Evolutionary conservation across 257 asterid species (phyloP).

Genomic region (Solanum dulcamara): DNA sequence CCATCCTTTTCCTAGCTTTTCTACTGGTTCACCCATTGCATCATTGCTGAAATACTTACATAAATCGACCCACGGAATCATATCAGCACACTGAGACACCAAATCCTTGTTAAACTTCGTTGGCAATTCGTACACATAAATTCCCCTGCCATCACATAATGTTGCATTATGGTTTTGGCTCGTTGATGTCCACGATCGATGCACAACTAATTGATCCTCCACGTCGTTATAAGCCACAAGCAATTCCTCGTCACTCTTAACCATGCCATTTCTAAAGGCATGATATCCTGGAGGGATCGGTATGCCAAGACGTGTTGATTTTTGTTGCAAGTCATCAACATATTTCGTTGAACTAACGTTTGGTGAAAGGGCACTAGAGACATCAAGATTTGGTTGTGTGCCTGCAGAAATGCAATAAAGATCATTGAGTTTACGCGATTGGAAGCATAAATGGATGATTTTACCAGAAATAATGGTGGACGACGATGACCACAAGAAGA

Average conservation of each 20-base stretch:
- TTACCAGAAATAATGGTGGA: slow-evolving; percentile 40
- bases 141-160: slow-evolving; percentile 12
- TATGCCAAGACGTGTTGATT: background rate
- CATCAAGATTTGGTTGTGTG: slow-evolving; percentile 24
- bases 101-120: slow-evolving; percentile 57
- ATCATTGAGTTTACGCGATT: slow-evolving; percentile 45
- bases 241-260: slow-evolving; percentile 6
- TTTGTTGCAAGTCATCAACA: background rate
- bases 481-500: slow-evolving; percentile 48
- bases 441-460: slow-evolving; percentile 43
- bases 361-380: background rate
- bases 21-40: slow-evolving; percentile 41
- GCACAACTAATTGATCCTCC: slow-evolving; percentile 29
- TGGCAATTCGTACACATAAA: slow-evolving; percentile 57
- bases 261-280: background rate
- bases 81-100: slow-evolving; percentile 30
- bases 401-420: slow-evolving; percentile 60
- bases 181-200: slow-evolving; percentile 41
- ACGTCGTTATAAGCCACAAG: slow-evolving; percentile 20
- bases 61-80: slow-evolving; percentile 47
- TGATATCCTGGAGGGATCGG: background rate
- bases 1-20: slow-evolving; percentile 41
- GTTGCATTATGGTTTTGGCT: background rate
- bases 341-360: background rate
- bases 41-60: slow-evolving; percentile 35